A percentile compares a stretch with the other conserved stretches of the same genome.
Evolutionary conservation across 768 basidiomycete genomes (phyloP).

Genomic region (Crucibulum laeve): DNA sequence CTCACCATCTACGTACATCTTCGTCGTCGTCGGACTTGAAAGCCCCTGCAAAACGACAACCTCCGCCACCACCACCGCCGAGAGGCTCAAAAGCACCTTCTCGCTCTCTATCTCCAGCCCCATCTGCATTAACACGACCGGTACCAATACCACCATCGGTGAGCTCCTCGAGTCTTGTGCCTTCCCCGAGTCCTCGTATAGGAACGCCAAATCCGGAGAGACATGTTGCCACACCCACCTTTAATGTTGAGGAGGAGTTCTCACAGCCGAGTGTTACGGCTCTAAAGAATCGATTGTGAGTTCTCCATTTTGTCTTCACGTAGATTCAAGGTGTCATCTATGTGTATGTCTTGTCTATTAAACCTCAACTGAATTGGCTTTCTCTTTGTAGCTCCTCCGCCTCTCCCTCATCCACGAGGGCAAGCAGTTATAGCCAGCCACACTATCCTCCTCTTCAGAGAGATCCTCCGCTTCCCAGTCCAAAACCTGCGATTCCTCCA

Average conservation of each 20-base stretch:
- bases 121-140: conserved; percentile 52
- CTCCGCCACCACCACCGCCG: conserved; percentile 58
- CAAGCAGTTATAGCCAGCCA: neutral
- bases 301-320: conserved; percentile 8
- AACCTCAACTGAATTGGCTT: too few species aligned
- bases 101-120: conserved; percentile 37
- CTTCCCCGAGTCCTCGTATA: conserved; percentile 5
- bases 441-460: neutral
- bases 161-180: neutral
- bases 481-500: conserved; percentile 20
- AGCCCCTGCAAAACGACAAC: conserved; percentile 39
- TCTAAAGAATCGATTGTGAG: conserved; percentile 47
- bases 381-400: neutral
- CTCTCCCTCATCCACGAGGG: neutral
- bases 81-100: conserved; percentile 29
- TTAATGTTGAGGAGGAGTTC: conserved; percentile 3
- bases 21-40: conserved; percentile 56
- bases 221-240: conserved; percentile 3
- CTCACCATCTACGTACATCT: conserved; percentile 35
- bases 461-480: conserved; percentile 7
- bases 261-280: conserved; percentile 28
- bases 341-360: too few species aligned
- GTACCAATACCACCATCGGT: conserved; percentile 31
- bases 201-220: conserved; percentile 2
- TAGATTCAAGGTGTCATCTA: neutral